These are phyloP conservation scores for Leccinum subgranulosum DNA, from an alignment of 768 basidiomycete species.

Conservation along the genomic window DNA sequence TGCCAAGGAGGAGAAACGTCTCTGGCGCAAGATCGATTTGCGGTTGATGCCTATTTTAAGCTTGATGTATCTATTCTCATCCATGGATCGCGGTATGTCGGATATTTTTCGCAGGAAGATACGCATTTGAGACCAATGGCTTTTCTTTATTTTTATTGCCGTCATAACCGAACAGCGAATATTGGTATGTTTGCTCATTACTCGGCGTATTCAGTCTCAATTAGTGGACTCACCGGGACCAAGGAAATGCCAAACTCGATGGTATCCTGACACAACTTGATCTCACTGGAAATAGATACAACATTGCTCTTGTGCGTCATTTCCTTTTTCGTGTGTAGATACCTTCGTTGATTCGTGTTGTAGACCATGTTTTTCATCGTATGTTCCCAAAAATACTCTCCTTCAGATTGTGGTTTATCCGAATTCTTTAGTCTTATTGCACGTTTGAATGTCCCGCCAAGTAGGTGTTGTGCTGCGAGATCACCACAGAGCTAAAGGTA, in stretches of 20 bases:
- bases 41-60: slow-evolving; percentile 57
- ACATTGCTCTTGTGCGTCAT: slow-evolving; percentile 55
- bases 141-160: not conserved
- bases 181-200: slow-evolving; percentile 40
- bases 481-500: not conserved
- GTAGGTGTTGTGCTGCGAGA: slow-evolving; percentile 27
- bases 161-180: slow-evolving; percentile 39
- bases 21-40: slow-evolving; percentile 59
- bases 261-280: slow-evolving; percentile 56
- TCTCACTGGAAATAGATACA: slow-evolving; percentile 58
- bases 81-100: slow-evolving; percentile 56
- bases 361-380: slow-evolving; percentile 75
- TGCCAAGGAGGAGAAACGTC: slow-evolving; percentile 44
- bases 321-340: not conserved
- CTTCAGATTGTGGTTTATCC: not conserved
- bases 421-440: slow-evolving; percentile 24
- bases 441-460: slow-evolving; percentile 68
- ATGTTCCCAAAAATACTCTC: slow-evolving; percentile 17
- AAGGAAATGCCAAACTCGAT: slow-evolving; percentile 63
- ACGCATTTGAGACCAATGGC: not conserved
- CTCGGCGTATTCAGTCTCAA: not conserved
- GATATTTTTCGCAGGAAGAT: not conserved
- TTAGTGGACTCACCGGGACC: not conserved
- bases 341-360: not conserved
- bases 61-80: slow-evolving; percentile 60